Conservation (phyloP, 1,284 basidiomycete species). For the Agaricales sp. region DNA sequence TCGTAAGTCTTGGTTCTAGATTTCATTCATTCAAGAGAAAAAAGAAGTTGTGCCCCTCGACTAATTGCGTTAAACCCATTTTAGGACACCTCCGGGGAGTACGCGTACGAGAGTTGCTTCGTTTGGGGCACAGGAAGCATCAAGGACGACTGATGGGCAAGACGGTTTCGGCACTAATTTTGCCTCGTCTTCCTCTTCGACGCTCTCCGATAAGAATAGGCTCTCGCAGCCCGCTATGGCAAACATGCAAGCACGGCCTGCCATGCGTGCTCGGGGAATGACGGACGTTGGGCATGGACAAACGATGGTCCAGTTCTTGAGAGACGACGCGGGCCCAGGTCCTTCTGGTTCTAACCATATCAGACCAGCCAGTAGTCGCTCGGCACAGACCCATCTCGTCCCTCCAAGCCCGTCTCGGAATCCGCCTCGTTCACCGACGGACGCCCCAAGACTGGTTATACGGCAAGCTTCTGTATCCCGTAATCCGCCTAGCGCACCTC, state of each 20-base stretch:
- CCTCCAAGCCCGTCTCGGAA: conserved; percentile 4
- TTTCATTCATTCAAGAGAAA: too few relatives aligned
- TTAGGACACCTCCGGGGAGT: too few relatives aligned
- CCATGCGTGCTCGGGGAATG: conserved; percentile 40
- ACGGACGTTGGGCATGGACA: conserved; percentile 27
- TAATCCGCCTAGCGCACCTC: conserved; percentile 34
- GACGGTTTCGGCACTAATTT: not conserved
- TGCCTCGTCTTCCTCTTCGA: conserved; percentile 10
- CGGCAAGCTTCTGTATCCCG: conserved; percentile 31
- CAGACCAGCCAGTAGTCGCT: too few relatives aligned
- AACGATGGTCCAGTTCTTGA: conserved; percentile 11
- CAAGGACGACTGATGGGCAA: not conserved
- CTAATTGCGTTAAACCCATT: too few relatives aligned
- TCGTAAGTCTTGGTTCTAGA: too few relatives aligned
- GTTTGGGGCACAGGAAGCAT: not conserved
- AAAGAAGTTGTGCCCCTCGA: too few relatives aligned
- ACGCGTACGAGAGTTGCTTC: not conserved
- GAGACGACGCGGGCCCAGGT: conserved; percentile 7
- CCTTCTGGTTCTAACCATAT: not conserved
- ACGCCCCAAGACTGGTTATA: conserved; percentile 23
- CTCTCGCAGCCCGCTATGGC: conserved; percentile 21
- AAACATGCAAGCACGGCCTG: conserved; percentile 19
- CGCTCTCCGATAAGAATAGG: conserved; percentile 16
- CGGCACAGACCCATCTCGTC: conserved; percentile 4
- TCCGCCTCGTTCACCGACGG: conserved; percentile 7